Base-by-base conservation (phyloP, 225 moss, liverwort and hornwort genomes). In the Lunularia cruciata region DNA sequence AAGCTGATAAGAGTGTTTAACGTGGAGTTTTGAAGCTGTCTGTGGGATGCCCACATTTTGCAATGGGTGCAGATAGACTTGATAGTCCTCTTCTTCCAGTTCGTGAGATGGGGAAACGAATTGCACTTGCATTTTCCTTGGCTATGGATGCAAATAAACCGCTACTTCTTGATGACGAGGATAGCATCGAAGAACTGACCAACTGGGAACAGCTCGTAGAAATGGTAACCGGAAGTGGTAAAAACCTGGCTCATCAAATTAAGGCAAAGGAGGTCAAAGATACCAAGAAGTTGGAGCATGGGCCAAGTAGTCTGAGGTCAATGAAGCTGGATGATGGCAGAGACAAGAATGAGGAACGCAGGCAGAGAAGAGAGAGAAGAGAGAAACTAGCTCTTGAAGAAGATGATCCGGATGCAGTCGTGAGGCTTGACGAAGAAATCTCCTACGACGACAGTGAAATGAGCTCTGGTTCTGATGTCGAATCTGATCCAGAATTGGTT, bases 361-460 rank as follows among this genome's bases (percentile, higher is more conserved):
- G 76, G 60, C 74, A 47, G 70, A 88, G 88, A 63, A 88, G 73
- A 72, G 85, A 86, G 42, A 81, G 67, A 73, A 77, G 85, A 69
- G 84, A 90, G 75, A 86, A 73, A 57, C 49, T 87, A 73, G 85
- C 80, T 23, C 68, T 90, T 48, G 89, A 90, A 75, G 96, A 92
- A 74, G 96, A 92, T 75, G 90, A 96, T 74, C 96, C 96, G 57
- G 90, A 96, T 78, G 89, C 83, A 66, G 72, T 90, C 55, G 81
- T 96, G 61, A 87, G 80, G 64, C 76, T 92, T 64, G 90, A 86
- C 67, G 82, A 89, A 68, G 86, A 72, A 32, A 63, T 68, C 58
- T 75, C 78, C 73, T 79, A 72, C 63, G 84, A 75, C 54, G 90
- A 90, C 47, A 78, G 55, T 45, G 84, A 68, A 64, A 62, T 60